phyloP scores from a whole-genome alignment of 495 filamentous ascomycete species.

The Aspergillus hancockii region DNA sequence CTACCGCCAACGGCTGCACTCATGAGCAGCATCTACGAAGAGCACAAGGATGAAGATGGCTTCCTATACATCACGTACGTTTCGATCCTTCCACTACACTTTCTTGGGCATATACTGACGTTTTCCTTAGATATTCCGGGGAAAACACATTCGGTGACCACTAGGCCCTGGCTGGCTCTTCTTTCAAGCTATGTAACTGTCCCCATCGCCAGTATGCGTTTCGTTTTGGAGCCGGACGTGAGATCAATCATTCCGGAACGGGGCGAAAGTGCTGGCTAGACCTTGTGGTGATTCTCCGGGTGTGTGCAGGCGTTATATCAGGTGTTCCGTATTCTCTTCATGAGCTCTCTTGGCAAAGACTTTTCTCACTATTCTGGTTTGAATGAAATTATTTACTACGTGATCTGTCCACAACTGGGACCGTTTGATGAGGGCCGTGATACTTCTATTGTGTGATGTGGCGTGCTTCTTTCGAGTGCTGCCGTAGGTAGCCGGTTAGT shows the following conservation, averaged over 20 bases:
- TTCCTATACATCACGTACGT: conserved; percentile 61
- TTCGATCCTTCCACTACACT: neutral
- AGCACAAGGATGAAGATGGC: conserved; percentile 79
- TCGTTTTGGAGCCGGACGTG: conserved; percentile 7
- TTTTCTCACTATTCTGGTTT: conserved; percentile 17
- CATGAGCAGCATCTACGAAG: conserved; percentile 99
- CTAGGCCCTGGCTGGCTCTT: conserved; percentile 27
- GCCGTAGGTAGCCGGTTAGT: too few relatives aligned
- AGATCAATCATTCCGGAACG: conserved; percentile 14
- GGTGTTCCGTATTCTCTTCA: conserved; percentile 20
- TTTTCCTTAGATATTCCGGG: conserved; percentile 80
- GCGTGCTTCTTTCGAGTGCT: too few relatives aligned
- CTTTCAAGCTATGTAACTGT: conserved; percentile 18
- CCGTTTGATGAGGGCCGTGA: neutral
- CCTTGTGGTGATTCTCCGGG: conserved; percentile 19
- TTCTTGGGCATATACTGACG: conserved; percentile 26
- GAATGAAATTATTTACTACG: conserved; percentile 15
- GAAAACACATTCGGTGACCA: conserved; percentile 95
- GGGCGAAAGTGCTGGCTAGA: conserved; percentile 17
- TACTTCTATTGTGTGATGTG: neutral
- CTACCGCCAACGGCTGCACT: conserved; percentile 94
- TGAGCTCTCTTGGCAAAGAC: conserved; percentile 16
- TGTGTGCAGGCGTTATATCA: conserved; percentile 28
- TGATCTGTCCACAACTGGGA: neutral
- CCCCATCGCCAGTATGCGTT: conserved; percentile 15